These are phyloP conservation scores for Boehmeria nivea DNA, from an alignment of 306 rosid species.

Conservation along the genomic window DNA sequence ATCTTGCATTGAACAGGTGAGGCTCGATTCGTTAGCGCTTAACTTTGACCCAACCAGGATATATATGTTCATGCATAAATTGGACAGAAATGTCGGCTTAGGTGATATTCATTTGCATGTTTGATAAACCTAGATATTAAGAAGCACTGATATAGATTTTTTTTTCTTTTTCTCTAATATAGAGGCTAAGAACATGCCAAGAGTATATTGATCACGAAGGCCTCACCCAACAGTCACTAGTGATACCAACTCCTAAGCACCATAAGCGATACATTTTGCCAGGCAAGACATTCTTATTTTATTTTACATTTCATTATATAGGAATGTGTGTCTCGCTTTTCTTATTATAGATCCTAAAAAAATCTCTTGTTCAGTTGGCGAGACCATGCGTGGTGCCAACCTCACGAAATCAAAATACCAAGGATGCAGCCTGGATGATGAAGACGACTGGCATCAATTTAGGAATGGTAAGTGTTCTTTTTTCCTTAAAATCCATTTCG, in stretches of 20 bases:
- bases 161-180: conserved; percentile 13
- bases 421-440: conserved; percentile 83
- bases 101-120: too few relatives aligned
- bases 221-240: conserved; percentile 67
- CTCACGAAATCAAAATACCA: conserved; percentile 51
- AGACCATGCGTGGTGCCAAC: conserved; percentile 62
- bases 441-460: conserved; percentile 84
- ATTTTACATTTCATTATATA: background rate
- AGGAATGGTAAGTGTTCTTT: conserved; percentile 57
- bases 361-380: conserved; percentile 57
- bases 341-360: conserved; percentile 8
- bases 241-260: conserved; percentile 81
- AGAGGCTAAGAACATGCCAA: conserved; percentile 89
- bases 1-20: conserved; percentile 94
- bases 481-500: conserved; percentile 8
- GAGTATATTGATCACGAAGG: conserved; percentile 76
- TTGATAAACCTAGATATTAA: too few relatives aligned
- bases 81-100: too few relatives aligned
- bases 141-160: conserved; percentile 8
- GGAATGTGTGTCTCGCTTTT: too few relatives aligned
- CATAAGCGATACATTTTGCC: conserved; percentile 85
- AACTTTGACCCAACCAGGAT: background rate
- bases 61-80: background rate
- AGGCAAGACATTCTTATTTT: conserved; percentile 43
- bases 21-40: conserved; percentile 1